Percentiles rank a stretch among this genome's conserved stretches.
These are phyloP conservation scores for Rhodomyrtus psidioides DNA, from an alignment of 441 rosid genomes.

Conservation along the genomic window DNA sequence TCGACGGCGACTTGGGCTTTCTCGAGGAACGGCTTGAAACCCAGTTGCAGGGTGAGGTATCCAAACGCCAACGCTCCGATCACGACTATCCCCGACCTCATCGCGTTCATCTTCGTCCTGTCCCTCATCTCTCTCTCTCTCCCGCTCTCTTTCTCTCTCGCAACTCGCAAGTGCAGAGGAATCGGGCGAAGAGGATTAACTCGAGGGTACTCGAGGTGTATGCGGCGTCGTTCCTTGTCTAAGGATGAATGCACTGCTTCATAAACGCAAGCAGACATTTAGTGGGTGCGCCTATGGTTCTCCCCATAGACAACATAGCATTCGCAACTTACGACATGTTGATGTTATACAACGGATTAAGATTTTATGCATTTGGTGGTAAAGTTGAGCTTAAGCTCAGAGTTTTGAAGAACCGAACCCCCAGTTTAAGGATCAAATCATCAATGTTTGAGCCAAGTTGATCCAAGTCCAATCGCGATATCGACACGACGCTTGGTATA, in stretches of 20 bases:
- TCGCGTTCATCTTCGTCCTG: constrained; percentile 35
- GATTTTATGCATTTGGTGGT: background rate
- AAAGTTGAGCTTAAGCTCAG: background rate
- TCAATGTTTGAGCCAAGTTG: background rate
- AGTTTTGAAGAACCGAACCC: background rate
- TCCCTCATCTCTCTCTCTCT: background rate
- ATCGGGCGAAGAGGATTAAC: background rate
- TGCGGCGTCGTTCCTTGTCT: background rate
- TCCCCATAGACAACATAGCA: background rate
- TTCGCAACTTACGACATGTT: too few species aligned
- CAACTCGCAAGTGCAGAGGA: background rate
- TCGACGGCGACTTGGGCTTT: constrained; percentile 26
- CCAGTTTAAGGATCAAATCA: background rate
- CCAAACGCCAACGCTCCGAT: constrained; percentile 54
- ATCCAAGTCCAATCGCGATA: background rate
- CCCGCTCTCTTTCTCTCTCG: background rate
- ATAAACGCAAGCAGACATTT: background rate
- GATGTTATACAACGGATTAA: background rate
- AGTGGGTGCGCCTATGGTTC: background rate
- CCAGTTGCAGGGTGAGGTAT: constrained; percentile 37
- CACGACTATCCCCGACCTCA: constrained; percentile 42
- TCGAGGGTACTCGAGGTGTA: fast-evolving
- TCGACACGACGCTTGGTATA: background rate
- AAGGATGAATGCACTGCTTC: background rate
- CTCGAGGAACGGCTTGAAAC: constrained; percentile 46